Evolutionary conservation across 2,329 filamentous ascomycete species (phyloP).

Genomic region (Fusarium penzigii): DNA sequence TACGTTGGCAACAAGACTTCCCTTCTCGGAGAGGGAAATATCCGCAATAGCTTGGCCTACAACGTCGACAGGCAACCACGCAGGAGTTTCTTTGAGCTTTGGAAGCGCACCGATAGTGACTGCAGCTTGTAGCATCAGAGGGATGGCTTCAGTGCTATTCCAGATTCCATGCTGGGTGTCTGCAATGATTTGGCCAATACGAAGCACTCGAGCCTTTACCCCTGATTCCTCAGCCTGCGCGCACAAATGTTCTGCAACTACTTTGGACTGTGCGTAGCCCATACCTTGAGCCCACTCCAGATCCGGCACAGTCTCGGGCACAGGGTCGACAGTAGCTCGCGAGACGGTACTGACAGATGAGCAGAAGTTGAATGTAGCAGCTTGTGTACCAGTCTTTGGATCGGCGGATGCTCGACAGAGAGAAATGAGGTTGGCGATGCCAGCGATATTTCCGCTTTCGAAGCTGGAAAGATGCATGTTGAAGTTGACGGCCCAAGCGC

Average conservation of each 20-base stretch:
- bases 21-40: slow-evolving; percentile 21
- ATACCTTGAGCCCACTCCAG: slow-evolving; percentile 41
- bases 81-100: slow-evolving; percentile 43
- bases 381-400: slow-evolving; percentile 4
- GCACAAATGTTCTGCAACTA: slow-evolving; percentile 40
- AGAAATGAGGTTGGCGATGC: slow-evolving; percentile 45
- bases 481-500: slow-evolving; percentile 59
- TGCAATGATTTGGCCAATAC: slow-evolving; percentile 52
- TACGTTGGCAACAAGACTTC: slow-evolving; percentile 45
- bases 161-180: slow-evolving; percentile 49
- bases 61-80: slow-evolving; percentile 45
- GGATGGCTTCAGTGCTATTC: slow-evolving; percentile 54
- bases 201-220: slow-evolving; percentile 36
- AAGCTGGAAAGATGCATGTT: slow-evolving; percentile 52
- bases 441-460: slow-evolving; percentile 48
- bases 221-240: slow-evolving; percentile 34
- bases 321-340: slow-evolving; percentile 32
- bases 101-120: slow-evolving; percentile 49
- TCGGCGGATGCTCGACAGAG: slow-evolving; percentile 31
- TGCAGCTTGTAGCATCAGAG: slow-evolving; percentile 52
- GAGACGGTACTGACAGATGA: slow-evolving; percentile 48
- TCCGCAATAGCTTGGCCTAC: slow-evolving; percentile 40
- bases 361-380: slow-evolving; percentile 48
- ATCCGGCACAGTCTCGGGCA: slow-evolving; percentile 32
- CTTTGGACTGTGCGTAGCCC: slow-evolving; percentile 46